Evolutionary conservation across 768 basidiomycete genomes (phyloP).

Genomic region (Lyophyllum decastes): DNA sequence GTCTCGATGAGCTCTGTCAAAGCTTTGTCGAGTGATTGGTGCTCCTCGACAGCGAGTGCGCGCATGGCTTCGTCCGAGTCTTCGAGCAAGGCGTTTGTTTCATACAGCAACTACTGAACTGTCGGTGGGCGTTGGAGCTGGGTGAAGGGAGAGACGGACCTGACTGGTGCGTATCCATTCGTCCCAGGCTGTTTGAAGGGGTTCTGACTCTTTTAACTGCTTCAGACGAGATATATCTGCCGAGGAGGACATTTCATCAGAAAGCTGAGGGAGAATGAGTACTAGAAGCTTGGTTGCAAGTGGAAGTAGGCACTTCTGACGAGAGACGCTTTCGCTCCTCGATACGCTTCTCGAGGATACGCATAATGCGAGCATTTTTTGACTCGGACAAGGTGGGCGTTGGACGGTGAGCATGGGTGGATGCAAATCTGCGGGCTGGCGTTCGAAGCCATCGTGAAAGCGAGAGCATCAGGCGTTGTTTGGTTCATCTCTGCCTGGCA

Average conservation of each 20-base stretch:
- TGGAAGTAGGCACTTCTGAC: constrained; percentile 38
- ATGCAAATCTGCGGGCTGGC: constrained; percentile 4
- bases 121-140: neutral
- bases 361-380: constrained; percentile 53
- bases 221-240: constrained; percentile 62
- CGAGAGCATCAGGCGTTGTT: constrained; percentile 8
- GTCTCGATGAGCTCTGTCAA: constrained; percentile 35
- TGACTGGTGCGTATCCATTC: constrained; percentile 55
- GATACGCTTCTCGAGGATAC: constrained; percentile 54
- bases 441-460: constrained; percentile 10
- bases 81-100: constrained; percentile 58
- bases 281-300: neutral
- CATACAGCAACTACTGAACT: constrained; percentile 61
- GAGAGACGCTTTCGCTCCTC: constrained; percentile 47
- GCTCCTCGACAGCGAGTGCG: constrained; percentile 70
- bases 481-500: neutral
- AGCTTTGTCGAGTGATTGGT: constrained; percentile 40
- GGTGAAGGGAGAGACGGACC: constrained; percentile 40
- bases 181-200: constrained; percentile 69
- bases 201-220: constrained; percentile 68
- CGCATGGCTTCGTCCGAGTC: constrained; percentile 82
- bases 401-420: constrained; percentile 6
- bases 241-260: constrained; percentile 51
- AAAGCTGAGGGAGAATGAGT: constrained; percentile 38
- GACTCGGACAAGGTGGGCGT: constrained; percentile 28